Evolutionary conservation across 495 filamentous ascomycete species (phyloP), one percentile per base, ranked within the genome.

Genomic region (Clohesyomyces aquaticus): DNA sequence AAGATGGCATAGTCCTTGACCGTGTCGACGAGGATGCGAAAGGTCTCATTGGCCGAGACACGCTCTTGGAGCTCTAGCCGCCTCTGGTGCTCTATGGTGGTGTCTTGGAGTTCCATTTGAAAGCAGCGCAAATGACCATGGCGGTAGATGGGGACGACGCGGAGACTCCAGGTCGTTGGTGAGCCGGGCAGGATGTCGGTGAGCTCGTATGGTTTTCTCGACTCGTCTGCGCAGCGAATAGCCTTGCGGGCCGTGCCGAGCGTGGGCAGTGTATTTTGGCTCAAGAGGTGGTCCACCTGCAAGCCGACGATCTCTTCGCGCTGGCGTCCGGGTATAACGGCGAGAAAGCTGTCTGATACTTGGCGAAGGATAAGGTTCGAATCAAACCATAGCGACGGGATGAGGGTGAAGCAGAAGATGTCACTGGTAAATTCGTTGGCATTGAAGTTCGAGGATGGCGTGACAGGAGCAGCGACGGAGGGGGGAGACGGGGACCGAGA

Each of bases 1-100:
- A 87, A 88, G 59, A 88, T 88, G 47, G 84, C 85, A 63, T 87
- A 88, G 61, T 87, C 85, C 67, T 84, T 85, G 59, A 87, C 83
- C 0, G 81, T 82, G 59, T 87, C 79, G n/a, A 88, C 76, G 8
- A 88, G 73, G 42, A 85, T 79, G n/a, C 79, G 81, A 65, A 85
- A 85, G 0, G 82, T 84, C 68, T 87, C 84, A 59, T 85, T 82
- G 32, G 80, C 68, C 61, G 78, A 78, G 0, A 76, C 57, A 10
- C 82, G 78, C 48, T 80, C 76, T 57, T 72, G 74, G 42, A 73
- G 59, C 22, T 65, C 55, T 14, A 59, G 51, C 25, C 47, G 48
- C 29, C 49, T 61, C 27, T 43, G 54, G 22, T 52, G 55, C 28
- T 60, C 61, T 45, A 61, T 57, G 58, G 65, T 68, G 27, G 45